Base-by-base conservation (phyloP, 495 filamentous ascomycete genomes). In the Penicillium crystallinum region DNA sequence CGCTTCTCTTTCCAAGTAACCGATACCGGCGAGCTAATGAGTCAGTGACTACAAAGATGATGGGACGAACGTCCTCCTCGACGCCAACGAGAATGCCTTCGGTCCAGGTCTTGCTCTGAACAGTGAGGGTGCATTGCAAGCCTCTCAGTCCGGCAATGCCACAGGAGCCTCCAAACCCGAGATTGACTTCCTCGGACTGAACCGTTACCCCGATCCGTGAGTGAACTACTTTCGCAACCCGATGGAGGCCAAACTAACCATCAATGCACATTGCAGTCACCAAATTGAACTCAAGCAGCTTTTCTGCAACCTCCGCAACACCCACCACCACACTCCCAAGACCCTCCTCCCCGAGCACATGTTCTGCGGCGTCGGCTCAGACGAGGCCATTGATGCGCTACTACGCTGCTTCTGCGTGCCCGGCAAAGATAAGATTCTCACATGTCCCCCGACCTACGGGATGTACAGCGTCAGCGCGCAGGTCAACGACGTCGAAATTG, bases 31-130 rank as follows among this genome's bases (percentile, higher is more conserved):
- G 40, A 52, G 57, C 73, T 75, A 68, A 75, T 58, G 53, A 65
- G 52, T 52, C 69, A 95, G 90, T 78, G 91, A 98, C 81, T 97
- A 97, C 79, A 96, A 97, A 78, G 93, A 98, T 65, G 88, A 98
- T 63, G 95, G 93, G 57, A 95, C 86, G 40, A 97, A 97, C 66
- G 85, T 97, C 50, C 83, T 98, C 25, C 87, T 98, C 52, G 93
- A 98, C 64, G 93, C 95, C 51, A 98, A 98, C 58, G 93, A 98
- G 70, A 98, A 97, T 65, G 91, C 93, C 46, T 96, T 86, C 69
- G 93, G 95, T 2, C 91, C 93, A 1, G 81, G 83, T 12, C 69
- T 91, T 34, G 71, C 70, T 8, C 49, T 83, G 46, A 73, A 66
- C 43, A 52, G 57, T 11, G 63, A 77, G 46, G 76, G 75, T n/a